Evolutionary conservation across 2,329 filamentous ascomycete genomes (phyloP), one percentile per base, ranked within the genome.

Genomic region (Cercospora canescens): DNA sequence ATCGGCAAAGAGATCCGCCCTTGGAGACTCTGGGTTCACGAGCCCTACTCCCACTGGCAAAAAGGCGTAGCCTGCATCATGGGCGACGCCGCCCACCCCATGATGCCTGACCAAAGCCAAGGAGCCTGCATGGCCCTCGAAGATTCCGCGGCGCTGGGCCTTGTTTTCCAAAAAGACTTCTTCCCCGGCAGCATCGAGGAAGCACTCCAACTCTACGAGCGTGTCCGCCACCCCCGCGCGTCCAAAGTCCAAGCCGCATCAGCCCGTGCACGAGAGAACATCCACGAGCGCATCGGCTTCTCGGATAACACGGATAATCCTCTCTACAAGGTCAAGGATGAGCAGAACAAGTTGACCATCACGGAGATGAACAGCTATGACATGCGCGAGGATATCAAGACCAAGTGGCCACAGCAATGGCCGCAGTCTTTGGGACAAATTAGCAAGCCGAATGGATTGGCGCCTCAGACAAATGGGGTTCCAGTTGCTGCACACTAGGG

Each of bases 81-180:
- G 12, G 89, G 89, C 4, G 89, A 91, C 73, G 89, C 89, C 8
- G 88, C 83, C 2, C 88, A 90, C 71, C 88, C 88, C 1, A 82
- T 85, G 79, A 72, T 90, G 85, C 88, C 88, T 1, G 84, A 91
- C 72, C 89, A 91, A 74, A 88, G 86, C 64, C 89, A 91, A 75
- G 89, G 89, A 4, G 88, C 88, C 0, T 89, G 87, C 70, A 89
- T 88, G 87, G 87, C 88, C 0, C 89, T 90, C 52, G 88, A 90
- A 74, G 88, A 90, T 66, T 86, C 87, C 0, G 88, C 86, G 0
- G 86, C 86, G 0, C 75, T 91, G 0, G 88, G 88, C 0, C 86
- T 90, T 16, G 65, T 90, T 0, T 90, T 91, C 73, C 83, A 78
- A 74, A 77, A 78, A 60, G 70, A 77, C 0, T 78, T 83, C 67